These are phyloP conservation scores for Rubia peregrina DNA, from an alignment of 305 asterid genomes.

Conservation along the genomic window DNA sequence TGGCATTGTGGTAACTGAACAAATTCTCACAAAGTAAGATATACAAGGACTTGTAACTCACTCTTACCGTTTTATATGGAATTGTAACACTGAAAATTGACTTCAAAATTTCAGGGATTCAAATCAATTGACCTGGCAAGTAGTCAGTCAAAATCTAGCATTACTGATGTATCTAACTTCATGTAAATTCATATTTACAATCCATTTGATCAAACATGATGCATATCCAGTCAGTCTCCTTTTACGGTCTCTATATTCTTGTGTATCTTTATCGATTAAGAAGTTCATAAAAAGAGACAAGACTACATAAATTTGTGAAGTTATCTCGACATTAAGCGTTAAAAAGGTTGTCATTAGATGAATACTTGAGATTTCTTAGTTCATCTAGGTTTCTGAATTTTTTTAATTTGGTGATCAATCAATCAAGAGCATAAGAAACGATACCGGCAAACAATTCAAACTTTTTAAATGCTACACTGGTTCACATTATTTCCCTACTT, in stretches of 20 bases:
- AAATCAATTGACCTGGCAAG: neutral
- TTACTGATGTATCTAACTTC: neutral
- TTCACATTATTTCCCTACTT: constrained; percentile 11
- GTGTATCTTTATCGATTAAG: neutral
- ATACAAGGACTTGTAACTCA: neutral
- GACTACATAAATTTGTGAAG: neutral
- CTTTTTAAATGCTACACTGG: constrained; percentile 1
- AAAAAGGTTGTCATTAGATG: neutral
- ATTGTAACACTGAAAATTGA: neutral
- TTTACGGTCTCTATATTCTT: neutral
- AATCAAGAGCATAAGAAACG: neutral
- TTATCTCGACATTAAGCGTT: neutral
- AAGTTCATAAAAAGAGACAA: neutral
- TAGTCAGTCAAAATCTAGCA: neutral
- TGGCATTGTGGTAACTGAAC: neutral
- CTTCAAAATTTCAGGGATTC: neutral
- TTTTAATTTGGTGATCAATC: neutral
- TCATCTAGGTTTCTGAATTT: neutral
- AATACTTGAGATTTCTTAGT: neutral
- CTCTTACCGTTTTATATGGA: too few species aligned
- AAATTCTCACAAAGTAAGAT: neutral
- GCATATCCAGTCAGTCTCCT: neutral
- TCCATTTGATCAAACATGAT: neutral
- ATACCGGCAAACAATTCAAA: neutral
- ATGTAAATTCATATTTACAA: neutral